Percentiles rank a stretch among this genome's conserved stretches.
Conservation (phyloP, 768 basidiomycete genomes). For the Kwoniella botswanensis region DNA sequence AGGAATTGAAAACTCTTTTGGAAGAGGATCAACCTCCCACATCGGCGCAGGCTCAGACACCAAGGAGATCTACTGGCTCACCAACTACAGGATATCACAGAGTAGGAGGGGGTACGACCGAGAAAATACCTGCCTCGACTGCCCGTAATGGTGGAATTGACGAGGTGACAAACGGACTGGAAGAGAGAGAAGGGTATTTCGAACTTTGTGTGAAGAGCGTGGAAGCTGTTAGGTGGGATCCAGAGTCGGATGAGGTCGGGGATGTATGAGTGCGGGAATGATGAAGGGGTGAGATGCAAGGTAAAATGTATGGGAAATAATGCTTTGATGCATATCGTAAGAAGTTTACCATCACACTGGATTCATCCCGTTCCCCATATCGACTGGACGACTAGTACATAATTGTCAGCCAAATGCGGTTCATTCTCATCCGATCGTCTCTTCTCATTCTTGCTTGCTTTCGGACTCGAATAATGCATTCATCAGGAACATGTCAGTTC, state of each 20-base stretch:
- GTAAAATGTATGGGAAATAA: neutral
- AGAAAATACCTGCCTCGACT: no score
- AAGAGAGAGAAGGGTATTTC: slow-evolving; percentile 66
- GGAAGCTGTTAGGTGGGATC: slow-evolving; percentile 69
- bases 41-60: neutral
- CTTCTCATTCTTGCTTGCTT: no score
- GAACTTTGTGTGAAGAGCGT: slow-evolving; percentile 84
- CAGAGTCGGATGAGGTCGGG: slow-evolving; percentile 32
- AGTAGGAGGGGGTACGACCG: slow-evolving; percentile 12
- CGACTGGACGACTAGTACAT: no score
- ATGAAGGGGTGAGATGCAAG: slow-evolving; percentile 14
- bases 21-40: slow-evolving; percentile 20
- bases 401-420: no score
- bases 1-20: slow-evolving; percentile 37
- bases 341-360: neutral
- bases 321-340: neutral
- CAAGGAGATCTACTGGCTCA: neutral
- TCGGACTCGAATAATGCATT: no score
- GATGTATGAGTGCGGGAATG: no score
- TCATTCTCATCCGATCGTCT: no score
- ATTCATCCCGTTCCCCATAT: no score
- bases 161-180: neutral
- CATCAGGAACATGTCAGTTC: no score
- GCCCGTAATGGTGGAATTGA: no score
- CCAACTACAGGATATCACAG: slow-evolving; percentile 37